phyloP scores from a whole-genome alignment of 2,329 filamentous ascomycete species.

The Leptodontidium sp. region DNA sequence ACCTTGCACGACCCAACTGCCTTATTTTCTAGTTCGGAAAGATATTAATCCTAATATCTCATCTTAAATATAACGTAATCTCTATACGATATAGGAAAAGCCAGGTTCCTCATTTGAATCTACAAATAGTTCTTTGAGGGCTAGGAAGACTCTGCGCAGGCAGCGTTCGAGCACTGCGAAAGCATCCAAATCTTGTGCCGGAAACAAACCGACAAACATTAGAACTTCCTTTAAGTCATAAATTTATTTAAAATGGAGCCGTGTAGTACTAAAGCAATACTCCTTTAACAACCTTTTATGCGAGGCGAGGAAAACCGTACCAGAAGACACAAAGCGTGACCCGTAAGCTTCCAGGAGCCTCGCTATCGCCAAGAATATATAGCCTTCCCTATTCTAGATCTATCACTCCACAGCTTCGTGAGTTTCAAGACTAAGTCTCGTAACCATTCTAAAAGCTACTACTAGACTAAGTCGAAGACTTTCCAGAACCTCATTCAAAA shows the following conservation, averaged over 20 bases:
- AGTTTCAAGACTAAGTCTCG: constrained; percentile 3
- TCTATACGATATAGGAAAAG: constrained; percentile 8
- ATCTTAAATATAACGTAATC: constrained; percentile 13
- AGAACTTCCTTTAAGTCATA: constrained; percentile 13
- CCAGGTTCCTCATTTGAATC: constrained; percentile 8
- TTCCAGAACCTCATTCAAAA: too few species aligned
- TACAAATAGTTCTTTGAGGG: constrained; percentile 6
- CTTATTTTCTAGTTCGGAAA: neutral
- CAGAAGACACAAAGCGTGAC: too few species aligned
- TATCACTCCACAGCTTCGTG: neutral
- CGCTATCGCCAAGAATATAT: constrained; percentile 10
- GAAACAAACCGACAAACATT: constrained; percentile 13
- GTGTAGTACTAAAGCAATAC: constrained; percentile 9
- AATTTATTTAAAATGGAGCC: constrained; percentile 5
- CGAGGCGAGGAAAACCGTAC: constrained; percentile 16
- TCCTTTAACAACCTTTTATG: constrained; percentile 12
- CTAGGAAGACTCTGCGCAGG: constrained; percentile 7
- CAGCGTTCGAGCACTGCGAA: too few species aligned
- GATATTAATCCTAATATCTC: constrained; percentile 8
- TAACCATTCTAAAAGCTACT: neutral
- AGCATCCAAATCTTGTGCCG: constrained; percentile 11
- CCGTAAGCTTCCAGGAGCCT: constrained; percentile 17
- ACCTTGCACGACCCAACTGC: neutral
- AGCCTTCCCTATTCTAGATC: neutral
- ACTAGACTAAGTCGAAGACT: neutral